phyloP scores from a whole-genome alignment of 176 grass and related monocot species.

The Dendrocalamus sinicus region DNA sequence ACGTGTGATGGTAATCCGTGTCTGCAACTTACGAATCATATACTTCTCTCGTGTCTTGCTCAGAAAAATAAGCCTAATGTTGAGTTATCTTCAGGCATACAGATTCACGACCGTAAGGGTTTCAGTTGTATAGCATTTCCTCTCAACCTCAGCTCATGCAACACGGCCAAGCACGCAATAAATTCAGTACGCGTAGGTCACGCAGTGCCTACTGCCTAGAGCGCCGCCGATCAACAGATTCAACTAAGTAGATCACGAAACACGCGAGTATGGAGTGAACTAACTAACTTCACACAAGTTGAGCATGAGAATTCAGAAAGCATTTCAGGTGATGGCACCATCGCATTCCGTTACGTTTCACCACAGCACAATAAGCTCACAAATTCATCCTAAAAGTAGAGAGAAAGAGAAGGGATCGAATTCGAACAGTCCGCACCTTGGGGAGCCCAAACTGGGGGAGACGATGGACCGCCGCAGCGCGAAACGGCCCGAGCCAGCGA shows the following conservation, averaged over 20 bases:
- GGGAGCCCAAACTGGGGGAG: background rate
- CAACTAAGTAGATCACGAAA: background rate
- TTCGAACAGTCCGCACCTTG: constrained; percentile 37
- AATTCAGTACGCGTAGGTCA: background rate
- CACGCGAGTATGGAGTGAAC: background rate
- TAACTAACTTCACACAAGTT: background rate
- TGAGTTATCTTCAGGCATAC: background rate
- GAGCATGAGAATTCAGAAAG: no score
- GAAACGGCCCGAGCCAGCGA: background rate
- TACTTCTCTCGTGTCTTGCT: background rate
- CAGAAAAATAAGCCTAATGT: background rate
- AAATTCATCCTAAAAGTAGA: background rate
- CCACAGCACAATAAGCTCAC: background rate
- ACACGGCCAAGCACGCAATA: background rate
- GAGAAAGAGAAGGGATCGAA: background rate
- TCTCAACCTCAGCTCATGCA: background rate
- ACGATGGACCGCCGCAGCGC: background rate
- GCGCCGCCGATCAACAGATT: background rate
- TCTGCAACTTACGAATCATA: background rate
- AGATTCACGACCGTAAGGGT: background rate
- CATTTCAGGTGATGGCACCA: background rate
- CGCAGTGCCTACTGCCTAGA: background rate
- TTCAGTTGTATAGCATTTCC: background rate
- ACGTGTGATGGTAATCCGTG: background rate
- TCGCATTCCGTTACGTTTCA: background rate